phyloP scores from a whole-genome alignment of 1,139 yeast species.

The Arxiozyma slooffiae region DNA sequence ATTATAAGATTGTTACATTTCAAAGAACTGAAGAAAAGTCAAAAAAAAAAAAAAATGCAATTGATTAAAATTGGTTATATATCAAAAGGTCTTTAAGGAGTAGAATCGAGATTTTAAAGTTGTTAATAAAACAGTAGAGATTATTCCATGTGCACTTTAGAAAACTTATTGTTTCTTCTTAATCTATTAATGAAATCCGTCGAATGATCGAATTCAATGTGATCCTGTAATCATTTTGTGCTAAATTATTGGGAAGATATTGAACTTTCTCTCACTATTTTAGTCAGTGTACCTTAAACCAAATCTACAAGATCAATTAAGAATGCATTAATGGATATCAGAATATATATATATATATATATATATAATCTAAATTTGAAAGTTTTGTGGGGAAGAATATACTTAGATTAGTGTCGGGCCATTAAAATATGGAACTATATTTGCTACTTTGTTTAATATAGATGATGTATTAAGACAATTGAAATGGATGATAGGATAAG shows the following conservation, averaged over 20 bases:
- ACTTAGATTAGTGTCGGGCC: slow-evolving; percentile 85
- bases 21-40: slow-evolving; percentile 9
- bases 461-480: slow-evolving; percentile 53
- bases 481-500: slow-evolving; percentile 55
- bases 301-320: slow-evolving; percentile 38
- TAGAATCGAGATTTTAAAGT: slow-evolving; percentile 39
- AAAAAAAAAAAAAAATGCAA: slow-evolving; percentile 14
- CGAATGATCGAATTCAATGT: slow-evolving; percentile 68
- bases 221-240: slow-evolving; percentile 48
- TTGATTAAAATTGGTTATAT: slow-evolving; percentile 46
- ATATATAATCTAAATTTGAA: too few species aligned
- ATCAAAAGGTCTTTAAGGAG: slow-evolving; percentile 32
- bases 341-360: too few species aligned
- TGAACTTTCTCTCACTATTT: slow-evolving; percentile 53
- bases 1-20: slow-evolving; percentile 16
- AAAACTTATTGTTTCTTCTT: too few species aligned
- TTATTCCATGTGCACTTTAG: slow-evolving; percentile 35
- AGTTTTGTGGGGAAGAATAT: slow-evolving; percentile 35
- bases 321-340: slow-evolving; percentile 29
- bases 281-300: slow-evolving; percentile 67
- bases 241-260: slow-evolving; percentile 26
- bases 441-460: slow-evolving; percentile 60
- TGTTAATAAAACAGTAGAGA: slow-evolving; percentile 37
- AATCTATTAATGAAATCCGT: slow-evolving; percentile 48
- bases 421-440: slow-evolving; percentile 78